A percentile compares a stretch with the other conserved stretches of the same genome.
These are phyloP conservation scores for Rhizophagus sp. DNA, from an alignment of 192 early-diverging fungal species.

Conservation along the genomic window DNA sequence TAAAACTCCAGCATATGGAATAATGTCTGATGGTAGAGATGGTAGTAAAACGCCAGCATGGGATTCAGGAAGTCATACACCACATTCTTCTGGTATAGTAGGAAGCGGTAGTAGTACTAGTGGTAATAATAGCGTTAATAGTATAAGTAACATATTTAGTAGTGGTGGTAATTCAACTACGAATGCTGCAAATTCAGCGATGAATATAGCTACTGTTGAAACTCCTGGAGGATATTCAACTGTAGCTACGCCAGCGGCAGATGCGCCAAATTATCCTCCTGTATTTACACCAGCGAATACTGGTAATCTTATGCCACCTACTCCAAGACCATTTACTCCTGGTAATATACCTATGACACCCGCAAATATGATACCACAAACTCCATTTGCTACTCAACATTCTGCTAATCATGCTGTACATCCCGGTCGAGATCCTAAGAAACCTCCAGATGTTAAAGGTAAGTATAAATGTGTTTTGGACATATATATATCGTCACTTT, in stretches of 20 bases:
- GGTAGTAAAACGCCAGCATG: constrained; percentile 54
- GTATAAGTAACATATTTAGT: not conserved
- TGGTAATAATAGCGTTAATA: constrained; percentile 44
- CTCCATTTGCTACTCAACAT: constrained; percentile 29
- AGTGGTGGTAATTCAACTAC: not conserved
- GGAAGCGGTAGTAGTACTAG: constrained; percentile 55
- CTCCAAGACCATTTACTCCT: constrained; percentile 41
- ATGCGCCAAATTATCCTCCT: constrained; percentile 33
- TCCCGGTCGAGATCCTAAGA: constrained; percentile 32
- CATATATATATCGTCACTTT: not conserved
- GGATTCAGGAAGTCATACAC: constrained; percentile 58
- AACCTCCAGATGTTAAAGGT: not conserved
- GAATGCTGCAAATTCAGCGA: not conserved
- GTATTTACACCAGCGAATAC: constrained; percentile 43
- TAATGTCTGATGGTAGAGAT: constrained; percentile 40
- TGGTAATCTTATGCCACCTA: constrained; percentile 28
- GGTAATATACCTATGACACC: constrained; percentile 50
- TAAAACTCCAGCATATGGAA: constrained; percentile 38
- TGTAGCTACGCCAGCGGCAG: constrained; percentile 51
- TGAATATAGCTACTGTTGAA: constrained; percentile 15
- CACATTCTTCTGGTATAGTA: constrained; percentile 38
- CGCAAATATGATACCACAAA: constrained; percentile 47
- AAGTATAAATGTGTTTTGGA: not conserved
- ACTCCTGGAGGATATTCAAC: constrained; percentile 37
- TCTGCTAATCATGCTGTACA: constrained; percentile 52